phyloP scores from a whole-genome alignment of 2,329 filamentous ascomycete genomes.

The Atkinsonella hypoxylon region DNA sequence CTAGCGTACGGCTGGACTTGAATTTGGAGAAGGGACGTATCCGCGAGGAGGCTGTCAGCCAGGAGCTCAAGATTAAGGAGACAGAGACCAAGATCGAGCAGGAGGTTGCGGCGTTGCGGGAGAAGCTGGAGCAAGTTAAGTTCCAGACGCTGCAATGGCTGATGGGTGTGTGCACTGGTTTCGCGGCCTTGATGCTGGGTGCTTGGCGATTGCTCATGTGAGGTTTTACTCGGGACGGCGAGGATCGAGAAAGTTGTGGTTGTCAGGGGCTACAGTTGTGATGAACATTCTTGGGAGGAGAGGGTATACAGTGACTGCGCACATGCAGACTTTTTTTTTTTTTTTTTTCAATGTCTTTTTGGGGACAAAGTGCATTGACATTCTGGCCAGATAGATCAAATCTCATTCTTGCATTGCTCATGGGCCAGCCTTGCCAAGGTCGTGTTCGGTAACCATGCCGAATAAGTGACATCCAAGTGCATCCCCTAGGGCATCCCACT shows the following conservation, averaged over 20 bases:
- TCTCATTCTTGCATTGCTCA: too few species aligned
- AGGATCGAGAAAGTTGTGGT: not conserved
- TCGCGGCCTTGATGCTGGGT: constrained; percentile 55
- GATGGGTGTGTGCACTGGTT: constrained; percentile 69
- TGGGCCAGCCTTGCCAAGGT: too few species aligned
- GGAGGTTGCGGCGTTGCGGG: constrained; percentile 79
- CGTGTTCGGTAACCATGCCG: too few species aligned
- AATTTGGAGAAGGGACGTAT: constrained; percentile 97
- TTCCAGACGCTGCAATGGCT: constrained; percentile 97
- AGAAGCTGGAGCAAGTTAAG: constrained; percentile 94
- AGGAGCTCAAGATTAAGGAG: constrained; percentile 97
- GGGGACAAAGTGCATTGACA: too few species aligned
- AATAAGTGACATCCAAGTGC: too few species aligned
- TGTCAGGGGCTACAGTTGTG: not conserved
- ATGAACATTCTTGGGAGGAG: not conserved
- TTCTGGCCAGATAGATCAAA: too few species aligned
- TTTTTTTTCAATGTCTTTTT: not conserved
- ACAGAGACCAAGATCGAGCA: constrained; percentile 98
- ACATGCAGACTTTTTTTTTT: constrained; percentile 12
- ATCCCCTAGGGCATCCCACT: too few species aligned
- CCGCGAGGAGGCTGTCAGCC: constrained; percentile 86
- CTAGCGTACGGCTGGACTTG: constrained; percentile 79
- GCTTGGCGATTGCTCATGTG: constrained; percentile 60
- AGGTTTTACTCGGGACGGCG: not conserved
- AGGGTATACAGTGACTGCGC: not conserved